A percentile compares a stretch with the other conserved stretches of the same genome.
These are phyloP conservation scores for Cryptosporidium ubiquitum DNA, from an alignment of 169 alveolate species.

Conservation along the genomic window DNA sequence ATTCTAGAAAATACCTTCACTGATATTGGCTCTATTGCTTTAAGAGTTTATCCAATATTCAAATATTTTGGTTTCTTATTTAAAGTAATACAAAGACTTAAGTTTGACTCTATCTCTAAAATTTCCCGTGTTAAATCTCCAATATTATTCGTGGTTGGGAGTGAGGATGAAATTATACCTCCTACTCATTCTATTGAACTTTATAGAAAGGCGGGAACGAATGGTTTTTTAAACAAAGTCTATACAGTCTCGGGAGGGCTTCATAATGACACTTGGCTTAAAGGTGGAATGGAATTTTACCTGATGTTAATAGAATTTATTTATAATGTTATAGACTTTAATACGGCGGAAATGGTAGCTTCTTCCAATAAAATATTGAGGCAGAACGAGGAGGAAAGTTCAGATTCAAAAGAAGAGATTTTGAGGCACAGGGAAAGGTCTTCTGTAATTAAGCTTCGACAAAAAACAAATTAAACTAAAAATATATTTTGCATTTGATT, in stretches of 20 bases:
- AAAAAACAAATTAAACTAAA: neutral
- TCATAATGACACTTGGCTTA: slow-evolving; percentile 7
- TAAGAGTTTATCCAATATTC: slow-evolving; percentile 7
- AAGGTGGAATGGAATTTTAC: slow-evolving; percentile 14
- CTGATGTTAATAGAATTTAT: neutral
- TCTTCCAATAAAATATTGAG: neutral
- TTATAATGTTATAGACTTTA: neutral
- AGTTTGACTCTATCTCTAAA: slow-evolving; percentile 19
- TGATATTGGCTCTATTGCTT: neutral
- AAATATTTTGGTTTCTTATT: neutral
- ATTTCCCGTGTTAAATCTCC: slow-evolving; percentile 42
- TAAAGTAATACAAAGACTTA: slow-evolving; percentile 13
- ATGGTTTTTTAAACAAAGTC: neutral
- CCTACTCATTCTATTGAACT: slow-evolving; percentile 21
- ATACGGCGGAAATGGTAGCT: neutral
- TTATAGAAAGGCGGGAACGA: neutral
- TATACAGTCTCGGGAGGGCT: neutral
- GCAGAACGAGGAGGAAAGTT: neutral
- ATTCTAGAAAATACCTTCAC: slow-evolving; percentile 76
- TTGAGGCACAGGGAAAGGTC: neutral
- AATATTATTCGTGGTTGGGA: slow-evolving; percentile 62
- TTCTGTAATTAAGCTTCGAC: neutral
- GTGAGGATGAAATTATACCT: slow-evolving; percentile 40
- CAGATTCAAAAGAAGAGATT: neutral
- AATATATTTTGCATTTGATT: neutral